These are phyloP conservation scores for Laetiporus sulphureus DNA, from an alignment of 1,284 basidiomycete species.

Conservation along the genomic window DNA sequence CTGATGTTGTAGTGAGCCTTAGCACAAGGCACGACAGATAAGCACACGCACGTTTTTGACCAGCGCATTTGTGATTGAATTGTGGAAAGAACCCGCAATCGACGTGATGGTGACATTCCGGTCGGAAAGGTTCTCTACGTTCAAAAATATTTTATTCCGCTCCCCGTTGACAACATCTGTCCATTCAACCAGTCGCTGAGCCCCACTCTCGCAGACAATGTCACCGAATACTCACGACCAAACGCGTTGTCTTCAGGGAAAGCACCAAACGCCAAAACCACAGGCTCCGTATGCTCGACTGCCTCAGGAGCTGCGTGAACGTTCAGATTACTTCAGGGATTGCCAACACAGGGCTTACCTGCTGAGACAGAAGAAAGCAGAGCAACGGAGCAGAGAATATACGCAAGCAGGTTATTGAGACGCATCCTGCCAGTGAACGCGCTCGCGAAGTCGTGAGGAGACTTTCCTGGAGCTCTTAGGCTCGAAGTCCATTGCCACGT, in stretches of 20 bases:
- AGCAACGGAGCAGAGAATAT: slow-evolving; percentile 18
- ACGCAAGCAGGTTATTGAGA: slow-evolving; percentile 21
- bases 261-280: slow-evolving; percentile 54
- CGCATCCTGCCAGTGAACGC: slow-evolving; percentile 21
- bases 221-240: slow-evolving; percentile 55
- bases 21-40: background rate
- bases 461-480: slow-evolving; percentile 7
- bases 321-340: background rate
- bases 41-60: slow-evolving; percentile 57
- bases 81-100: slow-evolving; percentile 67
- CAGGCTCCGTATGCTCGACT: slow-evolving; percentile 33
- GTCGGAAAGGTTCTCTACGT: slow-evolving; percentile 71
- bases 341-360: slow-evolving; percentile 14
- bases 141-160: slow-evolving; percentile 62
- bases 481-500: slow-evolving; percentile 8
- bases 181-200: background rate
- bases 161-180: slow-evolving; percentile 85
- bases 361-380: slow-evolving; percentile 18
- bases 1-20: slow-evolving; percentile 30
- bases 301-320: slow-evolving; percentile 10
- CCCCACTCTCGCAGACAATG: background rate
- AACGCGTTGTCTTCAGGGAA: slow-evolving; percentile 79
- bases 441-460: slow-evolving; percentile 14
- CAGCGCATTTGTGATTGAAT: slow-evolving; percentile 58
- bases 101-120: slow-evolving; percentile 71